These are phyloP conservation scores for Colletotrichum gloeosporioides DNA, from an alignment of 2,329 filamentous ascomycete species.

Conservation along the genomic window DNA sequence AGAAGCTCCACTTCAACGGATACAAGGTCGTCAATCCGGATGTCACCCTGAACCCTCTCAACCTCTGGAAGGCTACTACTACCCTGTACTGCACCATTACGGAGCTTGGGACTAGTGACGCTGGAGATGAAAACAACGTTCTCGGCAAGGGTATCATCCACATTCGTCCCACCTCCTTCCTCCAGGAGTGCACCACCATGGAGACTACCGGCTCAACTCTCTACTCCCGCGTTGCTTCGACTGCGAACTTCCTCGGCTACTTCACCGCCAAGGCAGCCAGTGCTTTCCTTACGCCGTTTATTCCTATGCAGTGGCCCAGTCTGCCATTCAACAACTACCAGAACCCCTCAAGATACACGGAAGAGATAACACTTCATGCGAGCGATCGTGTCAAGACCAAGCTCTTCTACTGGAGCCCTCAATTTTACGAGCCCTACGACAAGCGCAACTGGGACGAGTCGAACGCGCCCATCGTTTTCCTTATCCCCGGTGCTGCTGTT, in stretches of 20 bases:
- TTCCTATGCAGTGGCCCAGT: slow-evolving; percentile 58
- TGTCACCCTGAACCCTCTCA: slow-evolving; percentile 57
- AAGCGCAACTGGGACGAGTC: slow-evolving; percentile 5
- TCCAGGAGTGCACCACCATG: slow-evolving; percentile 59
- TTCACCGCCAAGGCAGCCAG: slow-evolving; percentile 59
- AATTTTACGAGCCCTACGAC: slow-evolving; percentile 33
- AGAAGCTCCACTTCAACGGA: slow-evolving; percentile 62
- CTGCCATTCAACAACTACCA: slow-evolving; percentile 52
- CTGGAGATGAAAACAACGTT: slow-evolving; percentile 41
- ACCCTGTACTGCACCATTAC: slow-evolving; percentile 68
- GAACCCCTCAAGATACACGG: slow-evolving; percentile 51
- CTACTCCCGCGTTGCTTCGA: slow-evolving; percentile 48
- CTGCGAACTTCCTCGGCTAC: slow-evolving; percentile 58
- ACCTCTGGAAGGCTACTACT: slow-evolving; percentile 67
- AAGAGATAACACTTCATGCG: slow-evolving; percentile 51
- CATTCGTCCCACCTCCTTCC: slow-evolving; percentile 58
- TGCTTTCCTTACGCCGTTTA: slow-evolving; percentile 60
- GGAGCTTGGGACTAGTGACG: slow-evolving; percentile 30
- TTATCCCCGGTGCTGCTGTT: slow-evolving; percentile 67
- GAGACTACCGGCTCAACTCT: slow-evolving; percentile 52
- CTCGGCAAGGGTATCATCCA: slow-evolving; percentile 65
- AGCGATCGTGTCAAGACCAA: slow-evolving; percentile 56
- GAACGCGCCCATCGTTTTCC: slow-evolving; percentile 55
- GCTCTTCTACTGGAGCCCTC: slow-evolving; percentile 63
- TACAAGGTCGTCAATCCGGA: slow-evolving; percentile 68